Conservation (phyloP, 371 early-diverging fungal genomes). For the Saksenaea oblongispora region DNA sequence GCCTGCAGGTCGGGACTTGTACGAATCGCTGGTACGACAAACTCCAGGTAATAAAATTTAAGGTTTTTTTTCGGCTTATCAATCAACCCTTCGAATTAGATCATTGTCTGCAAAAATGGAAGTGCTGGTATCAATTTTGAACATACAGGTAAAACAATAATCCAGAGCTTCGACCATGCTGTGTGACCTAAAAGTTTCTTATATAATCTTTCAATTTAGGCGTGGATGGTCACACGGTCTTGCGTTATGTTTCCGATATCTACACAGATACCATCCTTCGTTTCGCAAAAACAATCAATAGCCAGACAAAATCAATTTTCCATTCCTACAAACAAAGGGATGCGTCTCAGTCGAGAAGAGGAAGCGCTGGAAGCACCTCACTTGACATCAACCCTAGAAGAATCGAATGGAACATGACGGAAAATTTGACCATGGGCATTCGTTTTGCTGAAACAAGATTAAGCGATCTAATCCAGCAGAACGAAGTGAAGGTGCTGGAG, state of each 20-base stretch:
- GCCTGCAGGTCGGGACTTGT: conserved; percentile 61
- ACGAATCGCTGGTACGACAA: conserved; percentile 65
- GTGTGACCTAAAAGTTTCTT: conserved; percentile 5
- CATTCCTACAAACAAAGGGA: conserved; percentile 31
- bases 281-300: conserved; percentile 59
- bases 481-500: conserved; percentile 66
- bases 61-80: conserved; percentile 4
- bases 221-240: conserved; percentile 62
- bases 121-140: conserved; percentile 65
- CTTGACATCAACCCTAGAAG: conserved; percentile 51
- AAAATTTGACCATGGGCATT: conserved; percentile 44
- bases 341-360: conserved; percentile 22
- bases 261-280: conserved; percentile 61
- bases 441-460: conserved; percentile 58
- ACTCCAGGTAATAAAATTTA: conserved; percentile 41
- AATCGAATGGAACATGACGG: conserved; percentile 57
- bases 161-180: not conserved
- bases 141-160: conserved; percentile 48
- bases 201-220: conserved; percentile 27
- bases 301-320: conserved; percentile 56
- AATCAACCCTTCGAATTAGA: conserved; percentile 24
- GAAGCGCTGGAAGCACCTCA: conserved; percentile 26
- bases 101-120: conserved; percentile 63
- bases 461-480: conserved; percentile 57
- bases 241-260: conserved; percentile 61